Evolutionary conservation across 1,284 basidiomycete genomes (phyloP), one percentile per base, ranked within the genome.

Genomic region (Trametes pubescens): DNA sequence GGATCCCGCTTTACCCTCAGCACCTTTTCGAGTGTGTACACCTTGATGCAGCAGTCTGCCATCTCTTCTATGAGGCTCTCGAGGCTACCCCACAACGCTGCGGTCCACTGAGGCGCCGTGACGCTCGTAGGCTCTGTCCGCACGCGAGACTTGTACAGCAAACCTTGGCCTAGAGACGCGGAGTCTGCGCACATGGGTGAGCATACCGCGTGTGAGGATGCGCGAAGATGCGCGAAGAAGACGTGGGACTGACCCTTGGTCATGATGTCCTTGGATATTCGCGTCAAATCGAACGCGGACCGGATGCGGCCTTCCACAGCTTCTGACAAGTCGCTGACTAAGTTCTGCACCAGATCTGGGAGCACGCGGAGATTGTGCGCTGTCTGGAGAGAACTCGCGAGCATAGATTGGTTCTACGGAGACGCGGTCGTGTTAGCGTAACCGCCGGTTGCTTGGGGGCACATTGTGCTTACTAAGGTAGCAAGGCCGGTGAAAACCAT

Each of bases 21-120:
- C 4, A 99, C 96, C 73, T 95, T 98, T 76, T 99, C 96, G 7
- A 99, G 85, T 0, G 92, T 93, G 76, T 98, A 98, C 5, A 98
- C 93, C 84, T 97, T 96, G 74, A 95, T 87, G 75, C 96, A 98
- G 71, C 94, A 94, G 58, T 88, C 90, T 2, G 93, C 87, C 85
- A 99, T 90, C 71, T 97, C 95, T 67, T 94, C 91, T 5, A 98
- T 86, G 71, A 98, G 86, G 7, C 80, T 81, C 71, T 97, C 94
- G 6, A 99, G 80, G 54, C 93, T 82, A 6, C 79, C 77, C 96
- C 96, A 99, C 3, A 99, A 78, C 1, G 89, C 90, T 5, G 87
- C 84, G 0, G 88, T 84, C 86, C 93, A 98, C 70, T 94, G 91
- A 2, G 92, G 90, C 11, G 91, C 87, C 9, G 90, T 95, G 34